These are phyloP conservation scores for California macrophylla DNA, from an alignment of 441 rosid genomes.

Conservation along the genomic window DNA sequence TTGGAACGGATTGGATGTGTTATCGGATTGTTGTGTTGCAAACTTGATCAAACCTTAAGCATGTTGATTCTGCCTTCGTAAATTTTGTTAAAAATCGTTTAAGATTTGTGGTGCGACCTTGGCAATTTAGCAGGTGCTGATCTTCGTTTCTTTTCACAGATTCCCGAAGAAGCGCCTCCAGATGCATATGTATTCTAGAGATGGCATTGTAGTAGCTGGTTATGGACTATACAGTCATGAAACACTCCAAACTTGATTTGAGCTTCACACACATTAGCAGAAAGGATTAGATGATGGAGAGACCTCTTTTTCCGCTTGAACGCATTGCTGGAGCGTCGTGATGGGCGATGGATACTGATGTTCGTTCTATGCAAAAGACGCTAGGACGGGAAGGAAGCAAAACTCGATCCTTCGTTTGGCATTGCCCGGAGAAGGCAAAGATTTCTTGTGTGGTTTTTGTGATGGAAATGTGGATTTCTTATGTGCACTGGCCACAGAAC, in stretches of 20 bases:
- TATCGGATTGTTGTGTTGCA: neutral
- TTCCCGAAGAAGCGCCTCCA: conserved; percentile 86
- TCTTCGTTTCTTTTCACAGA: conserved; percentile 30
- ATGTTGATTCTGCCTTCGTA: neutral
- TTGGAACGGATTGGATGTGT: neutral
- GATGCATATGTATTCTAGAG: conserved; percentile 32
- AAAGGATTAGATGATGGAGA: too few species aligned
- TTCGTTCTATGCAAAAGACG: too few species aligned
- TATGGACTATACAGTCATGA: neutral
- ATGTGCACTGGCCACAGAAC: too few species aligned
- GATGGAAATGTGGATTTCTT: too few species aligned
- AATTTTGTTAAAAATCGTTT: neutral
- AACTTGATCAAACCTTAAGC: neutral
- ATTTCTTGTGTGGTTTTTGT: too few species aligned
- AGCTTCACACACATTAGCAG: neutral
- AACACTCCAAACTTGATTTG: neutral
- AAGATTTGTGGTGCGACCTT: neutral
- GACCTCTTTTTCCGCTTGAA: too few species aligned
- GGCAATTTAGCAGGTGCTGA: neutral
- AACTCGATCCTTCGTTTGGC: too few species aligned
- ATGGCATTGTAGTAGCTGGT: neutral
- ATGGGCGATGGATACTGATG: too few species aligned
- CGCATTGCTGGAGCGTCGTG: too few species aligned
- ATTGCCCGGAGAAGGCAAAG: too few species aligned
- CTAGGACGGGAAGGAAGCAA: too few species aligned